Base-by-base conservation (phyloP, 352 stramenopile species). In the Globisporangium abappressorium region DNA sequence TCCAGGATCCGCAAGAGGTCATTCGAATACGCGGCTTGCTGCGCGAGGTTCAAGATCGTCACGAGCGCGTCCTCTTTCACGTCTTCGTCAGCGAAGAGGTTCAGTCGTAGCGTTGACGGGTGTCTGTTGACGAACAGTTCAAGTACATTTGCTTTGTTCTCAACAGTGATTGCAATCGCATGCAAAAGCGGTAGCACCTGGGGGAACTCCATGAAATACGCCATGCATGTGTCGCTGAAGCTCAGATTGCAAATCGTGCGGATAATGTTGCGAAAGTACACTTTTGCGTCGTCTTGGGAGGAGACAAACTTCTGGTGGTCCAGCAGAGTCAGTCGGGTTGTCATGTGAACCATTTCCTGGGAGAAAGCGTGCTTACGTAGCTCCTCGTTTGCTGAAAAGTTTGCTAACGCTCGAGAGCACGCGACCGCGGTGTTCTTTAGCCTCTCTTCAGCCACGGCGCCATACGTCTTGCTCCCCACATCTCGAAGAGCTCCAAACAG, bases 321-420 rank as follows among this genome's bases (percentile, higher is more conserved):
- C 2, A 93, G 58, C 5, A 91, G 46, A 24, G 80, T 74, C 5
- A 92, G 64, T 8, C 77, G 74, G 3, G 78, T 81, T 0, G 80
- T 74, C 61, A 91, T 69, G 12, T 85, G 69, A 53, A 93, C 78
- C 18, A 91, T 73, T 2, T 92, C 83, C 3, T 76, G 62, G 20
- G 70, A 56, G 57, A 92, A 90, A 33, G 75, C 77, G 12, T 83
- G 73, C 1, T 72, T 69, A 15, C 81, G 81, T 18, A 87, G 60
- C 14, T 94, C 84, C 8, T 75, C 70, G 57, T 80, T 89, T n/a
- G 80, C 82, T 0, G 87, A 91, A 54, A 94, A 84, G 65, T 94
- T 94, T 0, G 74, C 80, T 0, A 94, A 67, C 1, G 80, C 75
- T 46, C 87, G 76, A 0, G 84, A 89, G 46, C 84, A 91, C 2